Evolutionary conservation across 306 rosid species (phyloP), one percentile per base, ranked within the genome.

Genomic region (Biancaea sappan): DNA sequence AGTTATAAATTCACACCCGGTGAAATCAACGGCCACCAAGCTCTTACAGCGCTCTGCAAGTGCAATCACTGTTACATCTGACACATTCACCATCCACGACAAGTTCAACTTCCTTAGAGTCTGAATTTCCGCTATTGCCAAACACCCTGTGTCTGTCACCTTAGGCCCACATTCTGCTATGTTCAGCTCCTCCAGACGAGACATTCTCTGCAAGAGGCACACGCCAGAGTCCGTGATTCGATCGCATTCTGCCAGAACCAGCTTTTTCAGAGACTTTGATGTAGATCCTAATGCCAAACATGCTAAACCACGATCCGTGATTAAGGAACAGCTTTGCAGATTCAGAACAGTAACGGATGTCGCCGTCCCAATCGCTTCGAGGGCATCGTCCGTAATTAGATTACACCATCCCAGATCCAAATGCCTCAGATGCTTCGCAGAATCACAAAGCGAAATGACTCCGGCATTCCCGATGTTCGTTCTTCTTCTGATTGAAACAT

Each of bases 131-230:
- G 57, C 41, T 19, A 82, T 48, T 19, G 74, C 69, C 31, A 22
- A 19, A 48, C 69, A 66, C 13, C 81, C 84, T 25, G 8, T n/a
- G 28, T 80, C 80, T 3, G 80, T 75, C 37, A 80, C 61, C 74
- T 52, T 75, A 4, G 77, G 77, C 43, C 84, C 77, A 44, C 80
- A 75, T 54, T 80, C 77, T 13, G 84, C 74, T 34, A 80, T 43
- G 57, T 75, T 70, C 47, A 82, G 71, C 52, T 78, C 74, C 83
- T 69, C 83, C 80, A 78, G 37, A 31, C 47, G 19, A 56, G 58
- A 28, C 41, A 78, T 47, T 12, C 14, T 32, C 74, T 37, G 62
- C 74, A 80, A 66, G n/a, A 18, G 38, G 1, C 50, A 44, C 19
- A 70, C 77, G 53, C 84, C 81, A 14, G 6, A 8, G 61, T 80